Evolutionary conservation across 495 filamentous ascomycete genomes (phyloP).

Genomic region (Tuber brumale): DNA sequence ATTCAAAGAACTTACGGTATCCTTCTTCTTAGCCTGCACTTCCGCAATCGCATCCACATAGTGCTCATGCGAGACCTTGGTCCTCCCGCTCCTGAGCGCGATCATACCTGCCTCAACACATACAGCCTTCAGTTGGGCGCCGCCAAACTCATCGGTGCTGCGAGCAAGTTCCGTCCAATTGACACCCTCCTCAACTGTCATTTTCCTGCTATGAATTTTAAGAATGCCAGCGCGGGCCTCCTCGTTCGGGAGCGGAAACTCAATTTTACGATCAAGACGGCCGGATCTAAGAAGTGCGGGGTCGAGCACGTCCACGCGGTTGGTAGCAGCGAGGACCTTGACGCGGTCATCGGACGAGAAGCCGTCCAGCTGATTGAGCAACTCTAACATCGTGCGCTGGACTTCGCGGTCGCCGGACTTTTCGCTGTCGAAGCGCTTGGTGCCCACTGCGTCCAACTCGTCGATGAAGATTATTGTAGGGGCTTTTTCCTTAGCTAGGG

Average conservation of each 20-base stretch:
- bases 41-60: conserved; percentile 98
- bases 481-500: conserved; percentile 94
- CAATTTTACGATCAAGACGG: conserved; percentile 96
- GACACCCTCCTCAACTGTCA: conserved; percentile 87
- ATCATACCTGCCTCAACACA: conserved; percentile 99
- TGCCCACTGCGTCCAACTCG: conserved; percentile 93
- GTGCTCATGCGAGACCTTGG: conserved; percentile 94
- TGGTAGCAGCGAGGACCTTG: conserved; percentile 97
- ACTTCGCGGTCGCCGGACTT: conserved; percentile 98
- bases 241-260: conserved; percentile 98
- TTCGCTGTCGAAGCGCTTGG: conserved; percentile 98
- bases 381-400: conserved; percentile 96
- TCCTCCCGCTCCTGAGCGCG: conserved; percentile 81
- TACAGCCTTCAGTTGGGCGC: conserved; percentile 94
- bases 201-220: conserved; percentile 95
- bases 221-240: conserved; percentile 96
- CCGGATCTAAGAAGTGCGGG: conserved; percentile 89
- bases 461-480: conserved; percentile 99
- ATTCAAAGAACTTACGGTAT: conserved; percentile 49
- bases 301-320: conserved; percentile 95
- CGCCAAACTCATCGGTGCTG: conserved; percentile 98
- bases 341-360: conserved; percentile 98
- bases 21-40: conserved; percentile 97
- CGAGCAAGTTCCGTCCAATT: conserved; percentile 96
- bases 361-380: conserved; percentile 97